These are phyloP conservation scores for Umbelopsis isabellina DNA, from an alignment of 192 early-diverging fungal species.

Conservation along the genomic window DNA sequence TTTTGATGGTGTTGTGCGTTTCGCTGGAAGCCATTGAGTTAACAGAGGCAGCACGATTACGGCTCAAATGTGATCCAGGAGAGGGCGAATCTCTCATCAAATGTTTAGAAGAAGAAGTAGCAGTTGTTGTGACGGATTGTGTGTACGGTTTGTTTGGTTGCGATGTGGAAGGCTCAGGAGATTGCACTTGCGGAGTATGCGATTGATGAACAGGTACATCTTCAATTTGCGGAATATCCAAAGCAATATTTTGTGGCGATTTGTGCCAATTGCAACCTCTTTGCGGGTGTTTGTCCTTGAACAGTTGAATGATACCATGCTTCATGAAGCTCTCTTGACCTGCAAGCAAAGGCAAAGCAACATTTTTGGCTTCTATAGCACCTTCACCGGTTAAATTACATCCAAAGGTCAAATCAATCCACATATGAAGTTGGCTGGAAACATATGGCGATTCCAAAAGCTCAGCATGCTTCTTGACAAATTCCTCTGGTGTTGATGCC, in stretches of 20 bases:
- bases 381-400: slow-evolving; percentile 77
- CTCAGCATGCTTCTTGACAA: slow-evolving; percentile 81
- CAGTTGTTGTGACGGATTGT: not conserved
- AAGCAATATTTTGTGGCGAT: slow-evolving; percentile 33
- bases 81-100: slow-evolving; percentile 19
- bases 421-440: slow-evolving; percentile 73
- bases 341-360: slow-evolving; percentile 62
- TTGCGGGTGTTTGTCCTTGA: slow-evolving; percentile 82
- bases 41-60: slow-evolving; percentile 35
- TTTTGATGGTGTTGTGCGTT: slow-evolving; percentile 4
- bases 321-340: slow-evolving; percentile 88
- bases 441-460: slow-evolving; percentile 78
- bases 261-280: slow-evolving; percentile 52
- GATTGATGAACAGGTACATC: too few relatives aligned
- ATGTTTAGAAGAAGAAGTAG: slow-evolving; percentile 13
- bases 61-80: slow-evolving; percentile 5
- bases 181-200: not conserved
- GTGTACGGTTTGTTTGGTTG: not conserved
- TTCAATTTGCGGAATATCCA: too few relatives aligned
- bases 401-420: slow-evolving; percentile 92
- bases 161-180: not conserved
- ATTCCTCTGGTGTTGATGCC: slow-evolving; percentile 78
- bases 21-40: slow-evolving; percentile 36
- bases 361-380: slow-evolving; percentile 78
- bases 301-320: slow-evolving; percentile 77